Base-by-base conservation (phyloP, 176 grass and related monocot species). In the Poa pratensis region DNA sequence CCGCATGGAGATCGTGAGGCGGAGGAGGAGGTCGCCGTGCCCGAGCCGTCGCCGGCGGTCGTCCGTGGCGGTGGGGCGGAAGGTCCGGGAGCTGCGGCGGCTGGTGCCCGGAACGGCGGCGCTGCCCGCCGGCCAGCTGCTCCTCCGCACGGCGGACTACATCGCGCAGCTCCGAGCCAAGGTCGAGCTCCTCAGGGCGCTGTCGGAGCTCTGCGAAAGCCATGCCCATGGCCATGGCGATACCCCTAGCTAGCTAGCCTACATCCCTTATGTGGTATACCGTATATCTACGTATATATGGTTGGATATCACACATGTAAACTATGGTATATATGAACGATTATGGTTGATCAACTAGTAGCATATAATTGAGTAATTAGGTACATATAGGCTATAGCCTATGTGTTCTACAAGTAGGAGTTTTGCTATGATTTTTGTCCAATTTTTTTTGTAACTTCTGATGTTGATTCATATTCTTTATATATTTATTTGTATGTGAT, bases 1-100 rank as follows among this genome's bases (percentile, higher is more conserved):
- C 64, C 16, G 46, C 64, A 90, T 90, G 88, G 84, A 78, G 65
- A 11, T 10, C 19, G 3, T 2, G 14, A 52, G 60, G n/a, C n/a
- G n/a, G 34, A 37, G 39, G 61, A 80, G 57, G 39, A 68, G 54
- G 79, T 24, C 73, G 69, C 26, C 79, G 83, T 71, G 89, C 62
- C n/a, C 75, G 3, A 28, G 78, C 8, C 19, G 77, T 46, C 67
- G 76, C 22, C 61, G 53, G 32, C 16, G 64, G 22, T 27, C 78
- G 69, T 7, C 73, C 9, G 53, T 4, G 67, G 73, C 91, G 19
- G 24, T 92, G 53, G 51, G 68, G 48, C 87, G 84, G 58, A 99
- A 88, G 86, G 90, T 98, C 66, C 80, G 88, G 57, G 91, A 98
- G 86, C 96, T 98, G 26, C 93, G 90, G 83, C 84, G 91, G 84